Percentiles rank a stretch among this genome's conserved stretches.
phyloP scores from a whole-genome alignment of 2,329 filamentous ascomycete species.

The Exophiala oligosperma region DNA sequence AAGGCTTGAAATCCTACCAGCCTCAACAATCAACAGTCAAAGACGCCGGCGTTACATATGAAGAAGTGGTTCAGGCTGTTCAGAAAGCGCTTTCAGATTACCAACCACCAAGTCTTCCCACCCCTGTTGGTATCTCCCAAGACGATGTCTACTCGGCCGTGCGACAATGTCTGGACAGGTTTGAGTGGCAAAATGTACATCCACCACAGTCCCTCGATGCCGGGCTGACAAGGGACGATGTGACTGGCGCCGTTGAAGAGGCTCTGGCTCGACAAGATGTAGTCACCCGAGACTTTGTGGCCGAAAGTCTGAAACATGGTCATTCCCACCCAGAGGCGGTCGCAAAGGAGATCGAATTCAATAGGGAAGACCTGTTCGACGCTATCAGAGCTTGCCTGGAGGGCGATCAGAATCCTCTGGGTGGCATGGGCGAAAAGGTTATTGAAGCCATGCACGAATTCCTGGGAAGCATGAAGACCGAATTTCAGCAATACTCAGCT shows the following conservation, averaged over 20 bases:
- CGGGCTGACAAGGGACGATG: slow-evolving; percentile 53
- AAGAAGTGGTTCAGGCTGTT: slow-evolving; percentile 82
- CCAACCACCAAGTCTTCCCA: slow-evolving; percentile 69
- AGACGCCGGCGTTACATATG: slow-evolving; percentile 66
- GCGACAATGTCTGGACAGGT: slow-evolving; percentile 80
- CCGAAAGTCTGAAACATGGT: slow-evolving; percentile 60
- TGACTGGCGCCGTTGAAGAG: slow-evolving; percentile 61
- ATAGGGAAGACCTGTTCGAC: slow-evolving; percentile 57
- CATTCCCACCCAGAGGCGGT: slow-evolving; percentile 49
- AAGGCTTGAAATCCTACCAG: slow-evolving; percentile 77
- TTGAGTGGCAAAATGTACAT: slow-evolving; percentile 63
- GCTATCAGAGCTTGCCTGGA: slow-evolving; percentile 59
- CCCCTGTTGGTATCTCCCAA: slow-evolving; percentile 63
- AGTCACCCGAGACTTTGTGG: slow-evolving; percentile 41
- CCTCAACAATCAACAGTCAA: slow-evolving; percentile 39
- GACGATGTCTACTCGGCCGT: slow-evolving; percentile 85
- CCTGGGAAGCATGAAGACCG: slow-evolving; percentile 61
- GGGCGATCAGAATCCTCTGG: slow-evolving; percentile 52
- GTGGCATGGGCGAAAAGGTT: slow-evolving; percentile 59
- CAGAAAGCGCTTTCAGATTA: slow-evolving; percentile 84
- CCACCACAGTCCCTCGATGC: slow-evolving; percentile 38
- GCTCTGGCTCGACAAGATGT: slow-evolving; percentile 50
- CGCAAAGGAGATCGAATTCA: slow-evolving; percentile 61
- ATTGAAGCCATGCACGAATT: slow-evolving; percentile 60
- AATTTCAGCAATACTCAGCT: slow-evolving; percentile 76